Percentiles rank a stretch among this genome's conserved stretches.
These are phyloP conservation scores for Solidago caesia DNA, from an alignment of 129 eudicot genomes.

Conservation along the genomic window DNA sequence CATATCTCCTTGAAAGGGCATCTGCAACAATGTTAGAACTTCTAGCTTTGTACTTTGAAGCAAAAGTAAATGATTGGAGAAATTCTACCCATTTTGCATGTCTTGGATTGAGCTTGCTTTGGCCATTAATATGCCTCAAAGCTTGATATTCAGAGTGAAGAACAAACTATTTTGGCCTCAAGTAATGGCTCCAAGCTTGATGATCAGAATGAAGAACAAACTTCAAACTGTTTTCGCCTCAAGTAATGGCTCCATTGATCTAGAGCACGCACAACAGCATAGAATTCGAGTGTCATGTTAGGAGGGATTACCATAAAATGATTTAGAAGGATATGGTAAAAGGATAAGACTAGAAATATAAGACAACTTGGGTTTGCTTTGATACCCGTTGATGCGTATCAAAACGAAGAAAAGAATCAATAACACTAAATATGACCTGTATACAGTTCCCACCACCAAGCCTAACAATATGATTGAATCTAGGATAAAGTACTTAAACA, in stretches of 20 bases:
- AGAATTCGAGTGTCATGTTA: background rate
- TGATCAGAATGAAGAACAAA: background rate
- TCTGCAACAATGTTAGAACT: slow-evolving; percentile 18
- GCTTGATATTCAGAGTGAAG: background rate
- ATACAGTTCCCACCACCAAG: no score
- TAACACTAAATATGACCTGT: no score
- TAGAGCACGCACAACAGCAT: background rate
- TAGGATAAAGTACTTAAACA: no score
- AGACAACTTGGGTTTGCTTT: no score
- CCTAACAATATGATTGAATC: no score
- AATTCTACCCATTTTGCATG: slow-evolving; percentile 12
- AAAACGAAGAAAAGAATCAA: no score
- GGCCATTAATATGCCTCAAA: background rate
- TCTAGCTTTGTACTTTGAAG: background rate
- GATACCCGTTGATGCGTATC: no score
- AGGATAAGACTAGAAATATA: no score
- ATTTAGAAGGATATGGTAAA: no score
- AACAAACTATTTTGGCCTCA: background rate
- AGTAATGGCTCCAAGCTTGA: slow-evolving; percentile 12
- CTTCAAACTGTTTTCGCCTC: background rate
- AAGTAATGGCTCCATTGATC: slow-evolving; percentile 13
- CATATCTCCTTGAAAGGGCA: slow-evolving; percentile 17
- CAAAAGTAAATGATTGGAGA: background rate
- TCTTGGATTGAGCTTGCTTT: background rate
- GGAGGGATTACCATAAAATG: no score